Evolutionary conservation across 1,139 yeast species (phyloP).

Genomic region (Scheffersomyces stambukii): DNA sequence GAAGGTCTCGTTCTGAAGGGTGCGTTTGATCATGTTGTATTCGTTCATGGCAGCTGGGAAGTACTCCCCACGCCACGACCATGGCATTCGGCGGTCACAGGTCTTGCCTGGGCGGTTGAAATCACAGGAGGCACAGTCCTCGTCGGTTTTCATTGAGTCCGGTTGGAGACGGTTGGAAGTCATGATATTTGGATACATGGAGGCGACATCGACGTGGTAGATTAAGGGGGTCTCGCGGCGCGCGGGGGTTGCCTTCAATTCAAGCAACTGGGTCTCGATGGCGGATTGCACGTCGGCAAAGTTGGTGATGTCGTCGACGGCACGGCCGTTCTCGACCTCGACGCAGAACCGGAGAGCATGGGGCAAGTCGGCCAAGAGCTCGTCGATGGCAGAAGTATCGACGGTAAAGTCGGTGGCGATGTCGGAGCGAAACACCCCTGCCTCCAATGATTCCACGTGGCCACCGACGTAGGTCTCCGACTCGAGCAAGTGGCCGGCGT

Average conservation of each 20-base stretch:
- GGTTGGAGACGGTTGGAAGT: conserved; percentile 96
- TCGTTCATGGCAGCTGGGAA: conserved; percentile 91
- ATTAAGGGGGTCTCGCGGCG: conserved; percentile 80
- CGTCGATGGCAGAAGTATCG: conserved; percentile 82
- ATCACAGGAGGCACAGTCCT: conserved; percentile 96
- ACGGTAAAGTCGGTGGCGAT: conserved; percentile 69
- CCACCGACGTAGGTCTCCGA: conserved; percentile 99
- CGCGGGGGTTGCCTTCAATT: conserved; percentile 56
- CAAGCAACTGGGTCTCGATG: conserved; percentile 52
- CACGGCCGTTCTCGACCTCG: conserved; percentile 74
- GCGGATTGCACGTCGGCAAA: conserved; percentile 67
- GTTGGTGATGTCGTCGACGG: conserved; percentile 71
- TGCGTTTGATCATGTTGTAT: conserved; percentile 83
- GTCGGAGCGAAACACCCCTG: conserved; percentile 96
- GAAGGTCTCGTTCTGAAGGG: conserved; percentile 74
- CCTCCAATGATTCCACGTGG: conserved; percentile 95
- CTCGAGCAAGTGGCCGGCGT: conserved; percentile 89
- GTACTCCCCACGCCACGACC: conserved; percentile 99
- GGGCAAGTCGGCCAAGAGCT: conserved; percentile 67
- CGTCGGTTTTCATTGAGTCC: conserved; percentile 93
- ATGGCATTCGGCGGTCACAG: conserved; percentile 87
- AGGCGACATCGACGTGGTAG: conserved; percentile 97
- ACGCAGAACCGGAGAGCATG: conserved; percentile 78
- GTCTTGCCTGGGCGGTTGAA: conserved; percentile 91
- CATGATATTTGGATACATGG: conserved; percentile 99